Percentiles rank a stretch among this genome's conserved stretches.
phyloP scores from a whole-genome alignment of 305 asterid genomes.

The Fraxinus sp. region DNA sequence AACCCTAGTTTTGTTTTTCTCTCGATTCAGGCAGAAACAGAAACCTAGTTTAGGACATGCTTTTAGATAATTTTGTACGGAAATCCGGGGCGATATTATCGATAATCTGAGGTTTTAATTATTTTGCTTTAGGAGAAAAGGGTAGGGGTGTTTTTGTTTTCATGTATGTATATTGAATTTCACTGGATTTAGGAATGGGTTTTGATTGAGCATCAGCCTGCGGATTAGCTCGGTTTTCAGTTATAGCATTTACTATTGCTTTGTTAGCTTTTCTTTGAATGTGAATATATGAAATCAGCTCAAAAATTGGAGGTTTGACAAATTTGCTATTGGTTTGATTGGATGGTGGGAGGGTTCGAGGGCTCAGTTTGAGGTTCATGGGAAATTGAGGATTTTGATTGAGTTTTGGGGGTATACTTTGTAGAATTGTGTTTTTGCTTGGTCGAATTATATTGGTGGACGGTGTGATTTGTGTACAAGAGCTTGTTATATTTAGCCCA shows the following conservation, averaged over 20 bases:
- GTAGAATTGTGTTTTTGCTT: neutral
- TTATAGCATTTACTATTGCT: neutral
- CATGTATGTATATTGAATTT: neutral
- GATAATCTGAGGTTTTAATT: neutral
- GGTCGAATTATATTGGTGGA: conserved; percentile 9
- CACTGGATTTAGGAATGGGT: neutral
- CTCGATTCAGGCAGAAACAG: conserved; percentile 24
- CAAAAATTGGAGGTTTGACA: neutral
- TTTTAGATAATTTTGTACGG: neutral
- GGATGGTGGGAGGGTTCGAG: neutral
- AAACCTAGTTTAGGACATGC: conserved; percentile 24
- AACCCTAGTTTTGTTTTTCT: conserved; percentile 11
- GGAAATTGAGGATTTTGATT: conserved; percentile 2
- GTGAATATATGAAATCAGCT: neutral
- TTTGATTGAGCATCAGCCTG: neutral
- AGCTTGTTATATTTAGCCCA: conserved; percentile 1
- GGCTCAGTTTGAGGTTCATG: neutral
- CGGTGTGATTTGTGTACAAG: conserved; percentile 14
- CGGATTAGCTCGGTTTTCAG: neutral
- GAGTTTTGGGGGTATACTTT: neutral
- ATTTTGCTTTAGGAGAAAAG: neutral
- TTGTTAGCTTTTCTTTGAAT: neutral
- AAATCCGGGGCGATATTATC: neutral
- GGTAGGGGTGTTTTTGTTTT: neutral
- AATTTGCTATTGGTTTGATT: neutral